Base-by-base conservation (phyloP, 1,284 basidiomycete species). In the Pseudozyma tsukubaensis region DNA sequence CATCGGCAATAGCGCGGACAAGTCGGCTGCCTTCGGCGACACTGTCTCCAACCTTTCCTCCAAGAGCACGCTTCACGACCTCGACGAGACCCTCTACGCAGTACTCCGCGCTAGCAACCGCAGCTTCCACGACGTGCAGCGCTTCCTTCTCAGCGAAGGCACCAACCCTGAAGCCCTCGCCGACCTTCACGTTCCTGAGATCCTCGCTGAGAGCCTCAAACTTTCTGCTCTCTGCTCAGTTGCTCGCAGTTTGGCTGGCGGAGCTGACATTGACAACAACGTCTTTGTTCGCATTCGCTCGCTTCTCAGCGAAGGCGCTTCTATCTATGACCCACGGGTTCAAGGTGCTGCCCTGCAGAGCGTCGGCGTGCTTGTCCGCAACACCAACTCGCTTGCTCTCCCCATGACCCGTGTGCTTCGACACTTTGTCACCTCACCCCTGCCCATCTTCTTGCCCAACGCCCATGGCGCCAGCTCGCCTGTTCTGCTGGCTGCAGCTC, bases 311-410 rank as follows among this genome's bases (percentile, higher is more conserved):
- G 91, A 92, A 57, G 89, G 91, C 44, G 91, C 94, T 3, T 90
- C 93, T 4, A 88, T 94, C 47, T 90, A 89, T 52, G 93, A 95
- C 69, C 90, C 90, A 71, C 85, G 93, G 45, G 89, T 94, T 3
- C 93, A 94, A 85, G 92, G 93, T 82, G 91, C 94, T 8, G 93
- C 94, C 24, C 86, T 95, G 50, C 92, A 94, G 81, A 89, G 92
- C 10, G 90, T 89, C 35, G 91, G 89, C 18, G 90, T 93, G 34
- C 88, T 92, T 36, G 94, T 95, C 2, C 90, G 91, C 84, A 94
- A 92, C 70, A 94, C 94, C 85, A 91, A 92, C 0, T 89, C 91
- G 19, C 90, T 93, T 56, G 93, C 93, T 1, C 85, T 89, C 3
- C 87, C 88, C 11, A 91, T 95, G 88, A 91, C 92, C 0, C 88